Evolutionary conservation across 1,284 basidiomycete genomes (phyloP).

Genomic region (Neolentinus lepideus): DNA sequence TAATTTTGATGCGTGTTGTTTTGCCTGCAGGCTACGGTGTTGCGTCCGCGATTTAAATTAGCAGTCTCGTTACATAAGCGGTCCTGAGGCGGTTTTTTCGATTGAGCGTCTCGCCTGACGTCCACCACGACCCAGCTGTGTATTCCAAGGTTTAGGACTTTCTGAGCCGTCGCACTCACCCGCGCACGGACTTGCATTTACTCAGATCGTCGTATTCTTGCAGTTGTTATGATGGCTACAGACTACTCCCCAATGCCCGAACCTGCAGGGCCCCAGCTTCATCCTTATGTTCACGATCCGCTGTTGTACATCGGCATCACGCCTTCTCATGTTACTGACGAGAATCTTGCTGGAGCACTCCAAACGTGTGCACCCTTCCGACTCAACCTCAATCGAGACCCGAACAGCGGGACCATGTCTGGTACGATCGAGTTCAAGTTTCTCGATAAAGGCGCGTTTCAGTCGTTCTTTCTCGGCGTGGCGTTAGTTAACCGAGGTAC

Average conservation of each 20-base stretch:
- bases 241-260: slow-evolving; percentile 25
- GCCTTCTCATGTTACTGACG: slow-evolving; percentile 63
- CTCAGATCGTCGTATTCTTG: background rate
- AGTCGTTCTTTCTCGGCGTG: slow-evolving; percentile 8
- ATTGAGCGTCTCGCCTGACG: background rate
- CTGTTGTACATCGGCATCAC: slow-evolving; percentile 70
- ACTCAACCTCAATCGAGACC: slow-evolving; percentile 64
- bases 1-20: too few relatives aligned
- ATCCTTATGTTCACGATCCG: slow-evolving; percentile 77
- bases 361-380: slow-evolving; percentile 71
- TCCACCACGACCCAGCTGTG: background rate
- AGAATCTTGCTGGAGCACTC: slow-evolving; percentile 65
- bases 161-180: background rate
- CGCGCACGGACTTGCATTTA: background rate
- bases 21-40: background rate
- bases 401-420: slow-evolving; percentile 38
- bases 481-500: background rate
- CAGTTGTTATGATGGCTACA: slow-evolving; percentile 22
- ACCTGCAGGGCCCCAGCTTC: slow-evolving; percentile 28
- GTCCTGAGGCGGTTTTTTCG: background rate
- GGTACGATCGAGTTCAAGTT: slow-evolving; percentile 76
- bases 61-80: background rate
- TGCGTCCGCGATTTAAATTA: background rate
- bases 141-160: background rate
- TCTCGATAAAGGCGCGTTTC: slow-evolving; percentile 61